Evolutionary conservation across 2,329 filamentous ascomycete genomes (phyloP), one percentile per base, ranked within the genome.

Genomic region (Aspergillus candidus): DNA sequence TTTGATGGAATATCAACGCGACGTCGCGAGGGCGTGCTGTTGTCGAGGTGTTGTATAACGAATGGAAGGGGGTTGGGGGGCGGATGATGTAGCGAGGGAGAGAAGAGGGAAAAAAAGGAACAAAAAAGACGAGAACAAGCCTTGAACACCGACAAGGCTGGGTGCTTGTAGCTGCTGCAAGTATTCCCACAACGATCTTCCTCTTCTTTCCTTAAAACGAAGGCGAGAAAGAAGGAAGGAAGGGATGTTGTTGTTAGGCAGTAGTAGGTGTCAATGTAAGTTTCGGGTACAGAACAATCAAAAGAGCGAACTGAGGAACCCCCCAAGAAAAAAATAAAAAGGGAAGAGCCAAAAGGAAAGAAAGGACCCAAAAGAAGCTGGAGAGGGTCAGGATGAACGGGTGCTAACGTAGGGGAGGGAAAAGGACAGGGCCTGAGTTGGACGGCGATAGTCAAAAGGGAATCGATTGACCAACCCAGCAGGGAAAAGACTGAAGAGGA

Each of bases 131-230:
- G 35, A 41, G 33, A 30, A 35, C 37, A 30, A 32, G 38, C 40
- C 40, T 40, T 40, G 44, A 27, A 44, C 44, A 45, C 40, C 39
- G 40, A 46, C 43, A 33, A 42, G 40, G 42, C 37, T 51, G 46
- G 50, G 18, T 18, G 18, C 18, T 18, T 48, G 44, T 41, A 47
- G 48, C 38, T 27, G 22, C 22, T 27, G 22, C 22, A 27, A 27
- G 22, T 8, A 27, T 27, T 27, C 22, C 22, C 22, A 27, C 44
- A 35, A 46, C 37, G 30, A 43, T 38, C 17, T 38, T 40, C 46
- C 53, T 38, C 54, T 50, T 55, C 53, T 58, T 56, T 59, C 55
- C 56, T 53, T 52, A 50, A 27, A 56, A 57, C 52, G 51, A 57
- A 48, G 50, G 56, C 41, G 44, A 48, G 48, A 50, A 52, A 58